Base-by-base conservation (phyloP, 192 early-diverging fungal species). In the Coemansia asiatica region DNA sequence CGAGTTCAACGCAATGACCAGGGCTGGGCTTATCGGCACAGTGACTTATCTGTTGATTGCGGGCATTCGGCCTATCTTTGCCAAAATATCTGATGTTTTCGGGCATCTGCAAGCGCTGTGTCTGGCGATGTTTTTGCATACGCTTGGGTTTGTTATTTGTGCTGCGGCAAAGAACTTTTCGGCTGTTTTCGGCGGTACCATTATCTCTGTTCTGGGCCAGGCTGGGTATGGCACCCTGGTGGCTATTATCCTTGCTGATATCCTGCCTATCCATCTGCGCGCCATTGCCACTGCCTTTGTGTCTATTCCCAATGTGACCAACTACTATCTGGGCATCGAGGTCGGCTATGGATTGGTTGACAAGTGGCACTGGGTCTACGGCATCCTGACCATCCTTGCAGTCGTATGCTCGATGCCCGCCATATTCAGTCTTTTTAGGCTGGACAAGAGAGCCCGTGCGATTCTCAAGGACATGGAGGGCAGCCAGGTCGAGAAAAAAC, bases 311-410 rank as follows among this genome's bases (percentile, higher is more conserved):
- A 64, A 63, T 21, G 72, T 80, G 44, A 74, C 72, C 23, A 80
- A 80, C 63, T 80, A 80, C 48, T 80, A 74, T 50, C 21, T 80
- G 44, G 77, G 77, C 10, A 64, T 80, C 4, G 77, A 71, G 54
- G 61, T 80, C 0, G 77, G 68, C 46, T 27, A 67, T 4, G 62
- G 77, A 7, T 48, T 80, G 22, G 28, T 58, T 3, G 25, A 57
- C 27, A 27, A 40, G 46, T 80, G 77, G 77, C 77, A 74, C 36
- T 80, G 77, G 77, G 77, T 80, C 15, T 80, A 80, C 66, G 69
- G 68, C 8, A 61, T 74, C 19, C 66, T 74, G 26, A 66, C 68
- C 28, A 74, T 74, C 31, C 49, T 74, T 44, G 77, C 65, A 2
- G 54, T 80, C 4, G 71, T 71, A n/a, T 80, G 77, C 59, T 71